These are phyloP conservation scores for Aschersonia sp. DNA, from an alignment of 2,329 filamentous ascomycete species.

Conservation along the genomic window DNA sequence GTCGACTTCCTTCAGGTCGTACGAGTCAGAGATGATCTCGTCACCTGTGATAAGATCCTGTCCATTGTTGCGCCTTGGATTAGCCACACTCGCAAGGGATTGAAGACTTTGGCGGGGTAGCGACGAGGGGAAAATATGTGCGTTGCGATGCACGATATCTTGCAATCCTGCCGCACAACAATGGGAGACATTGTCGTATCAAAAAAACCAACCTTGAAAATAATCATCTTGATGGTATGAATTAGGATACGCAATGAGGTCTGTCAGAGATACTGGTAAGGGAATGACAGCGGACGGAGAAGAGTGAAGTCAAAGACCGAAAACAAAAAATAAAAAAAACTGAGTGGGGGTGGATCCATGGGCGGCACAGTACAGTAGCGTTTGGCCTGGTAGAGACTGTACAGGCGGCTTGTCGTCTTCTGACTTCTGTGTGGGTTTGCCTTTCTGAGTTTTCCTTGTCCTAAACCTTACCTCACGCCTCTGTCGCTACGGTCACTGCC, in stretches of 20 bases:
- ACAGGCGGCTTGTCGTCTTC: no score
- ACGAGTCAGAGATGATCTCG: conserved; percentile 96
- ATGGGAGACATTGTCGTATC: background rate
- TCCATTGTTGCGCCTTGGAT: conserved; percentile 1
- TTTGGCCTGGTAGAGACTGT: no score
- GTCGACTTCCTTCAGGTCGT: conserved; percentile 67
- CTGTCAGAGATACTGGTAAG: conserved; percentile 5
- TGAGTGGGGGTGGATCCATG: no score
- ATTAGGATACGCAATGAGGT: conserved; percentile 7
- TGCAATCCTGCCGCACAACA: no score
- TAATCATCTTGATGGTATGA: conserved; percentile 49
- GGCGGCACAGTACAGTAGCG: no score
- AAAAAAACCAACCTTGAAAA: conserved; percentile 44
- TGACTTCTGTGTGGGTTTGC: no score
- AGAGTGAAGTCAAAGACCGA: conserved; percentile 1
- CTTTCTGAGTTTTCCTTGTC: no score
- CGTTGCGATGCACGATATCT: background rate
- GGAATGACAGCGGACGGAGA: conserved; percentile 4
- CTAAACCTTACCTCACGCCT: no score
- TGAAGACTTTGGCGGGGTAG: conserved; percentile 2
- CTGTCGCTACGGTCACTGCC: no score
- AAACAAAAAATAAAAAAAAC: no score
- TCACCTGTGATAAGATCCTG: conserved; percentile 83
- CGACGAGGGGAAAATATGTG: background rate
- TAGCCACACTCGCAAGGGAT: background rate